Conservation (phyloP, 805 yeast genomes). For the Cyberlindnera maclurae region DNA sequence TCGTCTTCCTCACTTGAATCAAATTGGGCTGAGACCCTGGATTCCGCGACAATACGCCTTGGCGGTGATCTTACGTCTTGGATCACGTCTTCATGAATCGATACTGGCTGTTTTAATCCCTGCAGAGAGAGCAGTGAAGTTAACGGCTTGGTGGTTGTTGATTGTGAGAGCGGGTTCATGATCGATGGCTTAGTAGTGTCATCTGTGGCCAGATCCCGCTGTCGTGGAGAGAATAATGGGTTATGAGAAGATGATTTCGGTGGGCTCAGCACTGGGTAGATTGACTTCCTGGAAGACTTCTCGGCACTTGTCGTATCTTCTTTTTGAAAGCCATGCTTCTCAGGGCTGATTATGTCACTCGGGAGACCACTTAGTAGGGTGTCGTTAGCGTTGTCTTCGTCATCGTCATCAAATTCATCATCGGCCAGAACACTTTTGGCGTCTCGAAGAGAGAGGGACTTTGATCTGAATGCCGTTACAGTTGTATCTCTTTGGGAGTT, state of each 20-base stretch:
- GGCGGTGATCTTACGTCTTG: background rate
- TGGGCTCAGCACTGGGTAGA: background rate
- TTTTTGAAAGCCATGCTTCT: constrained; percentile 17
- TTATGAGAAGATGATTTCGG: background rate
- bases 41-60: background rate
- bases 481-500: background rate
- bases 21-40: constrained; percentile 7
- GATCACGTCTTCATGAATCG: background rate
- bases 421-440: background rate
- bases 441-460: background rate
- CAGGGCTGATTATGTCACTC: constrained; percentile 21
- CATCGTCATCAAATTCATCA: constrained; percentile 3
- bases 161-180: background rate
- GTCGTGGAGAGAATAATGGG: background rate
- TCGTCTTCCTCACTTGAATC: constrained; percentile 20
- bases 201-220: background rate
- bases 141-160: constrained; percentile 1
- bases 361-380: constrained; percentile 20
- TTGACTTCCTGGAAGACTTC: background rate
- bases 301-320: constrained; percentile 9
- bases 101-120: background rate
- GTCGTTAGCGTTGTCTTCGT: constrained; percentile 4
- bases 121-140: background rate
- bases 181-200: background rate
- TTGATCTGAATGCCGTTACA: background rate